phyloP scores from a whole-genome alignment of 1,139 yeast genomes.

The Saccharomyces hybrid region DNA sequence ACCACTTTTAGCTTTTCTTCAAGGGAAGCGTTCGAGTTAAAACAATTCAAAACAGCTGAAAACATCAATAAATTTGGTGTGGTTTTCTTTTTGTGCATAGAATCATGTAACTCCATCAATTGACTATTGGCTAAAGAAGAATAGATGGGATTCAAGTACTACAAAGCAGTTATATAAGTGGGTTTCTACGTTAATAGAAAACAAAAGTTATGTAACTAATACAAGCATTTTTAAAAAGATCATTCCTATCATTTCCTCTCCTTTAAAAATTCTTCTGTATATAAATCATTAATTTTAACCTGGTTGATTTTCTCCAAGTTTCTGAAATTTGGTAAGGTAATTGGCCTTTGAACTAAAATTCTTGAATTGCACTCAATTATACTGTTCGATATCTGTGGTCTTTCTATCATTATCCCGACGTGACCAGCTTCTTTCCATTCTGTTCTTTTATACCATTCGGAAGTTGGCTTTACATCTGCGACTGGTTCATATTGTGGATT shows the following conservation, averaged over 20 bases:
- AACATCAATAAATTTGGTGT: not conserved
- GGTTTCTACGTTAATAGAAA: not conserved
- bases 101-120: not conserved
- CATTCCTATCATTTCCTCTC: not conserved
- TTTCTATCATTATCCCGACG: constrained; percentile 49
- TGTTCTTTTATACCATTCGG: constrained; percentile 32
- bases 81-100: not conserved
- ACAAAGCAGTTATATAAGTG: not conserved
- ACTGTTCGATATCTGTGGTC: constrained; percentile 50
- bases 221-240: not conserved
- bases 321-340: constrained; percentile 48
- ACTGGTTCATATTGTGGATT: constrained; percentile 19
- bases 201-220: not conserved
- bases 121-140: not conserved
- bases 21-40: not conserved
- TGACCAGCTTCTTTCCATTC: constrained; percentile 47
- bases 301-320: constrained; percentile 53
- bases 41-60: not conserved
- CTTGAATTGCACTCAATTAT: constrained; percentile 29
- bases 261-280: constrained; percentile 9
- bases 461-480: constrained; percentile 7
- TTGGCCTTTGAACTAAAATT: constrained; percentile 27
- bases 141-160: not conserved
- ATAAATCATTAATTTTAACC: constrained; percentile 14
- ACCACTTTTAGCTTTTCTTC: not conserved